These are phyloP conservation scores for Rhododendron mucronatum DNA, from an alignment of 148 eudicot species.

Conservation along the genomic window DNA sequence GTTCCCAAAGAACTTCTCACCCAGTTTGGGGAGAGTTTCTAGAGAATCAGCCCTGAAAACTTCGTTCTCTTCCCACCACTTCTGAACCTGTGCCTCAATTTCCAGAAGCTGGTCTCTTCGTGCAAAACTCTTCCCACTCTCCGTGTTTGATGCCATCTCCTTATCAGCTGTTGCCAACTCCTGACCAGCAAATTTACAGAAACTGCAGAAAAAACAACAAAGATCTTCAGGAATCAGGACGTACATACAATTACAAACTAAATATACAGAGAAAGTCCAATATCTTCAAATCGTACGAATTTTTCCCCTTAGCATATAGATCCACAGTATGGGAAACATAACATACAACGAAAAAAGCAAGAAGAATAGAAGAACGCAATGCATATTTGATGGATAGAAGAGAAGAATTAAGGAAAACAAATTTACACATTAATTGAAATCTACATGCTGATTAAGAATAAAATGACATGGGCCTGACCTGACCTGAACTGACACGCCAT, in stretches of 20 bases:
- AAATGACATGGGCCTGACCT: not conserved
- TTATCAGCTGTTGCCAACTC: conserved; percentile 26
- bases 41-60: conserved; percentile 60
- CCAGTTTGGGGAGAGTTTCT: conserved; percentile 49
- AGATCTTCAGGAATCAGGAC: not conserved
- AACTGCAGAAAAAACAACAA: conserved; percentile 22
- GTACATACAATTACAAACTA: not conserved
- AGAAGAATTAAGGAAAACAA: not conserved
- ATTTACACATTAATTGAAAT: not conserved
- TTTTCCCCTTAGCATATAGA: not conserved
- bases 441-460: not conserved
- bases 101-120: conserved; percentile 74
- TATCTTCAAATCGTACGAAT: not conserved
- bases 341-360: not conserved
- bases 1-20: conserved; percentile 85
- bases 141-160: conserved; percentile 7
- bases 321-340: not conserved
- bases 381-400: not conserved
- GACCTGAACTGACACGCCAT: not conserved
- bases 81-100: conserved; percentile 54
- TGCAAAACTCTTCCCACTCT: conserved; percentile 57
- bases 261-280: not conserved
- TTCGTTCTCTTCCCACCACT: conserved; percentile 60
- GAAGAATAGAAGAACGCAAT: not conserved
- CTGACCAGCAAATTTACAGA: conserved; percentile 29